Percentiles rank a stretch among this genome's conserved stretches.
phyloP scores from a whole-genome alignment of 495 filamentous ascomycete species.

The Penicillium flavigenum region DNA sequence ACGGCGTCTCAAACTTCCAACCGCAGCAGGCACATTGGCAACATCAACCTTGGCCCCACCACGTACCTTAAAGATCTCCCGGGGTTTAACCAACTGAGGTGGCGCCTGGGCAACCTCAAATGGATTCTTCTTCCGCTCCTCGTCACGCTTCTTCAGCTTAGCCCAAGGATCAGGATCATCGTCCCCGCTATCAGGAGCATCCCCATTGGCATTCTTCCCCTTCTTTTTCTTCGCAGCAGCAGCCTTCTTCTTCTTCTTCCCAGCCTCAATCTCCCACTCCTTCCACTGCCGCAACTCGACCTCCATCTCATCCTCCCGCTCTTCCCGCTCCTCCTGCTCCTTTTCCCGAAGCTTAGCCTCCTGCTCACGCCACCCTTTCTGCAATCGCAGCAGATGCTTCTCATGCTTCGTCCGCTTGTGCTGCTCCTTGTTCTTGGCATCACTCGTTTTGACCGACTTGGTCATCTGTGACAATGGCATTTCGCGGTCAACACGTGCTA shows the following conservation, averaged over 20 bases:
- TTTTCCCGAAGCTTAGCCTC: slow-evolving; percentile 62
- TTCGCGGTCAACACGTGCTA: slow-evolving; percentile 79
- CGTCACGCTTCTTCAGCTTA: slow-evolving; percentile 58
- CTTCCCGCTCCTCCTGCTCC: slow-evolving; percentile 66
- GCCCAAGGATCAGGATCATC: slow-evolving; percentile 80
- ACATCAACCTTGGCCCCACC: slow-evolving; percentile 70
- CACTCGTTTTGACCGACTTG: slow-evolving; percentile 29
- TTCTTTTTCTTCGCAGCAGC: slow-evolving; percentile 32
- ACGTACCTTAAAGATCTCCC: slow-evolving; percentile 66
- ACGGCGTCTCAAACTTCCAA: slow-evolving; percentile 75
- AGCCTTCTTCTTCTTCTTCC: slow-evolving; percentile 60
- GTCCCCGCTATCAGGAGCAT: slow-evolving; percentile 33
- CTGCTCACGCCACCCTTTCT: slow-evolving; percentile 76
- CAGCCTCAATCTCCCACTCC: slow-evolving; percentile 48
- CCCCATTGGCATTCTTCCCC: slow-evolving; percentile 42
- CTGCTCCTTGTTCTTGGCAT: slow-evolving; percentile 46
- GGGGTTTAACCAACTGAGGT: slow-evolving; percentile 67
- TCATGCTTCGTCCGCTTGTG: slow-evolving; percentile 75
- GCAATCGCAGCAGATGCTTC: slow-evolving; percentile 76
- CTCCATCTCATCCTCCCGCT: slow-evolving; percentile 53
- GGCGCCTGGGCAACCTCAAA: slow-evolving; percentile 82
- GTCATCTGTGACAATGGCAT: slow-evolving; percentile 70
- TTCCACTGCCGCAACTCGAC: slow-evolving; percentile 49
- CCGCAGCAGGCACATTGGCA: slow-evolving; percentile 68
- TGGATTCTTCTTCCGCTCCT: slow-evolving; percentile 55